A percentile compares a stretch with the other conserved stretches of the same genome.
Evolutionary conservation across 768 basidiomycete species (phyloP).

Genomic region (Mycena indigotica): DNA sequence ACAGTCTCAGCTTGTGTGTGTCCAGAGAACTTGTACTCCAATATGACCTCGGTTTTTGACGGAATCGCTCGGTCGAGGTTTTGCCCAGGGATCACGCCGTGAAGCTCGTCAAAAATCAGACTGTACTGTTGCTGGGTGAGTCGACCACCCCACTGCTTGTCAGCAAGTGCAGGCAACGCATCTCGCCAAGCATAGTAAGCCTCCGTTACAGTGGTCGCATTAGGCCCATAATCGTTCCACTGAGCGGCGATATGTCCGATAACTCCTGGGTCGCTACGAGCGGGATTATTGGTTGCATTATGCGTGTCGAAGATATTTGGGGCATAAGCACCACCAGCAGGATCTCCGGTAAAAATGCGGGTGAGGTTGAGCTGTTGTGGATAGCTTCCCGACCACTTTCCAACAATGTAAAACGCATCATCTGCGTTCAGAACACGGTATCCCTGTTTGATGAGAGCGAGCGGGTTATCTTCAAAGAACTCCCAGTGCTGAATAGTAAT

Average conservation of each 20-base stretch:
- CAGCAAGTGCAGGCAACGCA: constrained; percentile 22
- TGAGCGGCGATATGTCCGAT: constrained; percentile 19
- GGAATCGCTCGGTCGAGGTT: constrained; percentile 19
- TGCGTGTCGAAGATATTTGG: constrained; percentile 20
- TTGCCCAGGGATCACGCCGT: constrained; percentile 18
- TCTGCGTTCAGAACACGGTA: constrained; percentile 19
- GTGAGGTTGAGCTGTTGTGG: constrained; percentile 20
- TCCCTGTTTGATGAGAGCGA: constrained; percentile 8
- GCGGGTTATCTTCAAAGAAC: constrained; percentile 22
- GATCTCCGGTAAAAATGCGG: constrained; percentile 21
- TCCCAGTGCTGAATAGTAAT: constrained; percentile 25
- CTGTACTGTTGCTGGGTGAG: constrained; percentile 17
- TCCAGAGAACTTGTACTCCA: constrained; percentile 9
- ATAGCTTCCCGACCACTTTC: constrained; percentile 21
- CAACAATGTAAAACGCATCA: constrained; percentile 21
- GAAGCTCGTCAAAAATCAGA: constrained; percentile 13
- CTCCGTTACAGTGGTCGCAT: constrained; percentile 19
- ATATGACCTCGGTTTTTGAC: constrained; percentile 21
- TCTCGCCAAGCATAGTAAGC: constrained; percentile 23
- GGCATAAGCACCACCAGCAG: constrained; percentile 19
- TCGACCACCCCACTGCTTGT: constrained; percentile 22
- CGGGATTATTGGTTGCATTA: constrained; percentile 22
- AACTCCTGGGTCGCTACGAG: constrained; percentile 12
- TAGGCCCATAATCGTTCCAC: constrained; percentile 23
- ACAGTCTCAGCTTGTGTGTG: neutral